phyloP scores from a whole-genome alignment of 2,329 filamentous ascomycete genomes.

The Chaetoscypha palmicola region DNA sequence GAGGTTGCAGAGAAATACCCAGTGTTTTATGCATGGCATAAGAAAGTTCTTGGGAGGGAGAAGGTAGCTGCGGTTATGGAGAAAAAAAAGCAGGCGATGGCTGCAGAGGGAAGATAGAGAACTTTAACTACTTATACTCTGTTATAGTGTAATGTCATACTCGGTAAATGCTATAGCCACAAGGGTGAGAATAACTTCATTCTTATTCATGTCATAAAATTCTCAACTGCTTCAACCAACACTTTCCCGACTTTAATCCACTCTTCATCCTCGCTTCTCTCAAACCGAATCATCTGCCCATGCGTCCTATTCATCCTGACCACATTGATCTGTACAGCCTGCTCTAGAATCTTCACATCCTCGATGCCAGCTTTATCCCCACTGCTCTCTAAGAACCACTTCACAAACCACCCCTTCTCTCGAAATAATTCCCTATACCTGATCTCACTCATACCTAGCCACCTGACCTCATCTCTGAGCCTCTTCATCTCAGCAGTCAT shows the following conservation, averaged over 20 bases:
- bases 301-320: neutral
- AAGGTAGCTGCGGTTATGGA: neutral
- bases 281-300: constrained; percentile 4
- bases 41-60: neutral
- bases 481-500: neutral
- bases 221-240: constrained; percentile 17
- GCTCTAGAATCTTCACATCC: neutral
- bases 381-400: neutral
- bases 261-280: neutral
- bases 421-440: neutral
- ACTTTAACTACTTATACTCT: no score
- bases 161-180: no score
- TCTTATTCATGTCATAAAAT: no score
- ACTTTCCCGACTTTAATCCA: constrained; percentile 1
- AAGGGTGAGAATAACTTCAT: no score
- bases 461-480: neutral
- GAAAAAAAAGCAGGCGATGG: neutral
- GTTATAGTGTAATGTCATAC: no score
- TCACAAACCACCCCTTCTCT: constrained; percentile 3
- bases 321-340: neutral
- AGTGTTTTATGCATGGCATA: neutral
- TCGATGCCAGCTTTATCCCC: neutral
- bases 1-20: neutral
- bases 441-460: neutral
- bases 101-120: neutral